Conservation (phyloP, 306 rosid genomes). For the Rosa lucieae region DNA sequence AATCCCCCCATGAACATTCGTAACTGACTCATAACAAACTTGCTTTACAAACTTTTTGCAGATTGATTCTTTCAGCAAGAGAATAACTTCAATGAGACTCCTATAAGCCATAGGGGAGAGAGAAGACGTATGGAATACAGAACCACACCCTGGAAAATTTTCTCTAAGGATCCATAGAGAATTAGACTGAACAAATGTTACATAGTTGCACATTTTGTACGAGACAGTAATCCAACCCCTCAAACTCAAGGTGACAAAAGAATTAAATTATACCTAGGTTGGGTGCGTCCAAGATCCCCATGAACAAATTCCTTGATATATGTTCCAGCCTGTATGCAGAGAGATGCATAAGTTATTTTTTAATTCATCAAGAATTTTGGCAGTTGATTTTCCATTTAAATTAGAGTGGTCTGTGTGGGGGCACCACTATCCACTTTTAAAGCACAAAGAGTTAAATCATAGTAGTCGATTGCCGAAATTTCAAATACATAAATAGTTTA, state of each 20-base stretch:
- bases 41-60: too few species aligned
- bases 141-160: not conserved
- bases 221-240: not conserved
- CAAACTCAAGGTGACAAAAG: slow-evolving; percentile 5
- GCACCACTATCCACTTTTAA: not conserved
- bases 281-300: slow-evolving; percentile 91
- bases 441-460: not conserved
- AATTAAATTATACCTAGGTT: slow-evolving; percentile 65
- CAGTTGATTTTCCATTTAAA: not conserved
- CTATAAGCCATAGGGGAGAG: not conserved
- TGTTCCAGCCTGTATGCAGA: slow-evolving; percentile 78
- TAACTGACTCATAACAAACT: too few species aligned
- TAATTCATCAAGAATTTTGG: not conserved
- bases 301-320: slow-evolving; percentile 95
- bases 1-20: too few species aligned
- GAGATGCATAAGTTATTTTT: not conserved
- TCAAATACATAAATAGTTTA: not conserved
- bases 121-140: not conserved
- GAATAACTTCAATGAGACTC: not conserved
- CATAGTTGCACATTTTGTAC: not conserved
- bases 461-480: not conserved
- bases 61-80: too few species aligned
- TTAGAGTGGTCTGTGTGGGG: not conserved
- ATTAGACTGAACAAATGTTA: not conserved
- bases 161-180: not conserved